phyloP scores from a whole-genome alignment of 495 filamentous ascomycete species.

The Trichocladium antarcticum region DNA sequence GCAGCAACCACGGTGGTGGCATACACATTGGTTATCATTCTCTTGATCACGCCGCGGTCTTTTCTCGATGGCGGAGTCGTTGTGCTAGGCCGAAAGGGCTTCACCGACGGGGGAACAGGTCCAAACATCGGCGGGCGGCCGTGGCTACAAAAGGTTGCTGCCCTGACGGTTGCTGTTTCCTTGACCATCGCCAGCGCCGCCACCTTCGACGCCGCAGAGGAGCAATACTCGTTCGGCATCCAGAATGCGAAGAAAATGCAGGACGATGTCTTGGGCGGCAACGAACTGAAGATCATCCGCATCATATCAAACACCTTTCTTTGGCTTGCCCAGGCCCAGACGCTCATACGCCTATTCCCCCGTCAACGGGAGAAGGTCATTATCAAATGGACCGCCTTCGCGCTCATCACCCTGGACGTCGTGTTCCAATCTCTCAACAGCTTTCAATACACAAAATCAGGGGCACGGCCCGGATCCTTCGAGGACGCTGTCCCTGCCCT shows the following conservation, averaged over 20 bases:
- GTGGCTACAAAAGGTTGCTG: slow-evolving; percentile 92
- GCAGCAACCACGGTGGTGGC: slow-evolving; percentile 83
- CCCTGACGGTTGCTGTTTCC: slow-evolving; percentile 79
- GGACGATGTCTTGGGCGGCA: slow-evolving; percentile 61
- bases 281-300: slow-evolving; percentile 75
- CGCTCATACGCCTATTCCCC: slow-evolving; percentile 87
- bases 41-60: slow-evolving; percentile 81
- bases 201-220: slow-evolving; percentile 70
- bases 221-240: slow-evolving; percentile 62
- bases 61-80: slow-evolving; percentile 78
- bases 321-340: slow-evolving; percentile 96
- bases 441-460: slow-evolving; percentile 50
- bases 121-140: slow-evolving; percentile 84
- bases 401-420: slow-evolving; percentile 78
- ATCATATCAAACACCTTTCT: slow-evolving; percentile 90
- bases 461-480: slow-evolving; percentile 58
- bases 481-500: slow-evolving; percentile 84
- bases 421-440: slow-evolving; percentile 82
- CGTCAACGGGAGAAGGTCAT: slow-evolving; percentile 94
- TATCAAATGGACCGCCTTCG: slow-evolving; percentile 97
- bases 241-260: slow-evolving; percentile 63
- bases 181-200: slow-evolving; percentile 86
- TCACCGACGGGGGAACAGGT: slow-evolving; percentile 69
- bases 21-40: slow-evolving; percentile 88
- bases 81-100: slow-evolving; percentile 69